Evolutionary conservation across 1,284 basidiomycete genomes (phyloP).

Genomic region (Leccinum fallax): DNA sequence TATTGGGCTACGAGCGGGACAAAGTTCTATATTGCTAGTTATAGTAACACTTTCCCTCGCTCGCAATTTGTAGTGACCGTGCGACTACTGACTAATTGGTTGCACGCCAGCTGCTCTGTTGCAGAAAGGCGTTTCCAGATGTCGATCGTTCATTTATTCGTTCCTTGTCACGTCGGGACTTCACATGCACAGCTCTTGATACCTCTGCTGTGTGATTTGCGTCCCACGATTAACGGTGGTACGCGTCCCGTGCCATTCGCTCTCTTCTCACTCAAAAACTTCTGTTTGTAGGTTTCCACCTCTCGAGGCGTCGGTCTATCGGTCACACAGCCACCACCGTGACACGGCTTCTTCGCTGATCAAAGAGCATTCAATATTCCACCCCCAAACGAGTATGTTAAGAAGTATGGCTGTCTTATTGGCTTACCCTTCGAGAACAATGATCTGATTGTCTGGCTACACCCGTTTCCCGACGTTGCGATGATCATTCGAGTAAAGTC

Average conservation of each 20-base stretch:
- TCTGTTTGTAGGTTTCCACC: neutral
- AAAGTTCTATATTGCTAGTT: too few species aligned
- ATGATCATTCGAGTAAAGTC: conserved; percentile 1
- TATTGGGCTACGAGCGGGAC: too few species aligned
- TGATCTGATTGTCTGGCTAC: conserved; percentile 20
- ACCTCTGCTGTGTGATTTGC: conserved; percentile 15
- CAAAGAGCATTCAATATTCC: conserved; percentile 20
- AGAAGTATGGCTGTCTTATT: conserved; percentile 27
- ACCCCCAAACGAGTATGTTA: conserved; percentile 23
- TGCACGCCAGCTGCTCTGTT: too few species aligned
- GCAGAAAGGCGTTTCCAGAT: too few species aligned
- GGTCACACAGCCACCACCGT: conserved; percentile 2
- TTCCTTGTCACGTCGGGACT: conserved; percentile 8
- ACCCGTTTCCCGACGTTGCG: conserved; percentile 14
- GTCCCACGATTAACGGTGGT: conserved; percentile 17
- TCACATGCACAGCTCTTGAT: conserved; percentile 1
- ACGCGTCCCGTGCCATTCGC: conserved; percentile 2
- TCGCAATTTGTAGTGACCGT: too few species aligned
- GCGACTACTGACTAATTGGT: too few species aligned
- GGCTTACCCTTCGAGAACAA: conserved; percentile 12
- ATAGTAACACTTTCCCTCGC: too few species aligned
- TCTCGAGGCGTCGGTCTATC: conserved; percentile 3
- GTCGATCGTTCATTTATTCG: conserved; percentile 29
- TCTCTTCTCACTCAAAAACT: neutral
- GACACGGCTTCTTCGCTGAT: conserved; percentile 28